phyloP scores from a whole-genome alignment of 1,139 yeast genomes.

The Taphrina confusa region DNA sequence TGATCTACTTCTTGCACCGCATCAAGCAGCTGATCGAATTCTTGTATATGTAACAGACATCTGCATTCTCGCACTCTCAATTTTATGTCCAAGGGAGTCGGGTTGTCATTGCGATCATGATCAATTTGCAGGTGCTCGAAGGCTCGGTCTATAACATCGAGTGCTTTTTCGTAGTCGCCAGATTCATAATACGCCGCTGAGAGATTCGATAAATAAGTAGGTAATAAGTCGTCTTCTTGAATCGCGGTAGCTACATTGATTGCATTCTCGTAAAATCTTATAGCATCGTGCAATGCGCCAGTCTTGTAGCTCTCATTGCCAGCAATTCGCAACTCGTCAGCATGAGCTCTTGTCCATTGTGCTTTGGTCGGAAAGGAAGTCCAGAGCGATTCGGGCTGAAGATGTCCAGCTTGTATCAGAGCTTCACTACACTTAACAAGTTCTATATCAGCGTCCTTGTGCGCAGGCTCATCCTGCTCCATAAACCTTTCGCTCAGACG shows the following conservation, averaged over 20 bases:
- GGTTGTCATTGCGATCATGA: not conserved
- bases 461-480: slow-evolving; percentile 2
- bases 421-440: slow-evolving; percentile 21
- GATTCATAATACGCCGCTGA: slow-evolving; percentile 31
- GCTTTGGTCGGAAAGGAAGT: slow-evolving; percentile 9
- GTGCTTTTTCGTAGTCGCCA: slow-evolving; percentile 30
- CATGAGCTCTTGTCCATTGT: slow-evolving; percentile 20
- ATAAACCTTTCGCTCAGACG: not conserved
- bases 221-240: slow-evolving; percentile 8
- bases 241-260: slow-evolving; percentile 15
- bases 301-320: slow-evolving; percentile 27
- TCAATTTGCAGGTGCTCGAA: slow-evolving; percentile 24
- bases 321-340: slow-evolving; percentile 29
- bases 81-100: slow-evolving; percentile 20
- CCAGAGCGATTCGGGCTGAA: slow-evolving; percentile 18
- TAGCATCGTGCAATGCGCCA: slow-evolving; percentile 21
- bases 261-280: slow-evolving; percentile 21
- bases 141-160: slow-evolving; percentile 30
- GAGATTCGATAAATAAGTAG: slow-evolving; percentile 25
- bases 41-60: slow-evolving; percentile 29
- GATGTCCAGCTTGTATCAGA: slow-evolving; percentile 7
- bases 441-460: not conserved
- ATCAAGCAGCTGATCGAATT: slow-evolving; percentile 30
- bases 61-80: slow-evolving; percentile 30
- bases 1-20: slow-evolving; percentile 32